phyloP scores from a whole-genome alignment of 306 rosid species.

The Ziziphus jujuba region DNA sequence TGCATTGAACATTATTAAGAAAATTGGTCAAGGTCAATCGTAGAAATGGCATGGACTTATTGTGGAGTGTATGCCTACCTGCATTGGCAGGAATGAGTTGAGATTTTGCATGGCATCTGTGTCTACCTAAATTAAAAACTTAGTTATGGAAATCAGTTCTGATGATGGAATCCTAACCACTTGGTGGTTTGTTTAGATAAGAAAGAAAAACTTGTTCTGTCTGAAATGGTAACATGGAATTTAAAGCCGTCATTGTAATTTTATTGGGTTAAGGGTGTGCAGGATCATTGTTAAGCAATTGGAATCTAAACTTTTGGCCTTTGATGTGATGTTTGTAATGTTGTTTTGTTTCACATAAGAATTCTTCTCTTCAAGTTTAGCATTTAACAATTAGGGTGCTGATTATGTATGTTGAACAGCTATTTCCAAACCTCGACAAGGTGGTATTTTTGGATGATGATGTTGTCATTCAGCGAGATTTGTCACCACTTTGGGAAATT shows the following conservation, averaged over 20 bases:
- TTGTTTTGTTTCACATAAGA: neutral
- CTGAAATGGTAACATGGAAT: neutral
- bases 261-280: no score
- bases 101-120: neutral
- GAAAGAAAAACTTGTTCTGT: neutral
- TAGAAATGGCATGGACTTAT: neutral
- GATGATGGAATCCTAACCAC: neutral
- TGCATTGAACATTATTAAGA: neutral
- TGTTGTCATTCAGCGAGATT: slow-evolving; percentile 85
- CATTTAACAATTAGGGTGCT: slow-evolving; percentile 8
- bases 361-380: neutral
- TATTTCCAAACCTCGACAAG: slow-evolving; percentile 90
- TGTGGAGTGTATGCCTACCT: neutral
- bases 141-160: neutral
- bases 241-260: neutral
- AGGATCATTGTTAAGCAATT: neutral
- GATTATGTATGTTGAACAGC: slow-evolving; percentile 54
- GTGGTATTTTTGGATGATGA: slow-evolving; percentile 94
- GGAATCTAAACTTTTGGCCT: neutral
- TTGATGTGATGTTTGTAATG: neutral
- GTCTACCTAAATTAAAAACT: neutral
- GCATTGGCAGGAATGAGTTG: neutral
- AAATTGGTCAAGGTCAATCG: neutral
- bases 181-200: neutral
- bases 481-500: slow-evolving; percentile 90